Conservation (phyloP, 768 basidiomycete species). For the Russula ochroleuca region DNA sequence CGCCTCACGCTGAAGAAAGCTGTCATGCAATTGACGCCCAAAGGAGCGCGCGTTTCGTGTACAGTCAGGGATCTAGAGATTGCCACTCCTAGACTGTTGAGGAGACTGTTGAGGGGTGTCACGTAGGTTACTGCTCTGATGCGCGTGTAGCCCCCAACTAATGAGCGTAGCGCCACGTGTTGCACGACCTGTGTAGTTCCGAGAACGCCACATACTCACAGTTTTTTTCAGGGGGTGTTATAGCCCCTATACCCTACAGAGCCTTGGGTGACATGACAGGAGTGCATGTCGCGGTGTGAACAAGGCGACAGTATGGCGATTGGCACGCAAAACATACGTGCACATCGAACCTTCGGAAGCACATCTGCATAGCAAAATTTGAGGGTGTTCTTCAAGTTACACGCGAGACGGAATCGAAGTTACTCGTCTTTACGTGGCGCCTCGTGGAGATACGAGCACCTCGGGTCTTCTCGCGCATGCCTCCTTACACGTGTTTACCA, state of each 20-base stretch:
- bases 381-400: background rate
- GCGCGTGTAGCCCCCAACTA: slow-evolving; percentile 8
- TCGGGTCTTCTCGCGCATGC: background rate
- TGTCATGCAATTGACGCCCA: slow-evolving; percentile 9
- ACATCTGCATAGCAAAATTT: background rate
- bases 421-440: slow-evolving; percentile 1
- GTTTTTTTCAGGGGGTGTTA: background rate
- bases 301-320: slow-evolving; percentile 2
- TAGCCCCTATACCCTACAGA: slow-evolving; percentile 23
- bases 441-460: background rate
- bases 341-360: background rate
- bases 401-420: background rate
- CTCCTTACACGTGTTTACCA: slow-evolving; percentile 15
- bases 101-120: background rate
- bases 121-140: slow-evolving; percentile 18
- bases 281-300: slow-evolving; percentile 9
- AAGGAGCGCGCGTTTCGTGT: background rate
- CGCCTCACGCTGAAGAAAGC: background rate
- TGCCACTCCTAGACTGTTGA: background rate
- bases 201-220: slow-evolving; percentile 20
- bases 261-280: slow-evolving; percentile 9
- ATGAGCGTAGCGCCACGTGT: slow-evolving; percentile 3
- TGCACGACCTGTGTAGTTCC: slow-evolving; percentile 15
- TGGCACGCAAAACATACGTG: background rate
- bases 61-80: background rate